Conservation (phyloP, 83 land plant genomes). For the Picea mariana region DNA sequence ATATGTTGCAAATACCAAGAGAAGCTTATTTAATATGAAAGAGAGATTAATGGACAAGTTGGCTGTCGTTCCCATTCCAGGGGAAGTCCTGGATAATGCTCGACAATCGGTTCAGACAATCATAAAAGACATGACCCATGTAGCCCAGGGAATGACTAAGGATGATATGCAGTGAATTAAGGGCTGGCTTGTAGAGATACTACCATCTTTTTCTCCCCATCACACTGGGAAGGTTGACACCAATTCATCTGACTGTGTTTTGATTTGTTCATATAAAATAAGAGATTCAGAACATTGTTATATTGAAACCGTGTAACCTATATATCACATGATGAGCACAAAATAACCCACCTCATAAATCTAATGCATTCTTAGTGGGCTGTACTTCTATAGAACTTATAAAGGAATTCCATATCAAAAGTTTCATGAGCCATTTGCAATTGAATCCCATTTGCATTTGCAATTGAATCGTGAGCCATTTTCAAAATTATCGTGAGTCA, state of each 20-base stretch:
- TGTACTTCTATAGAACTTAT: not conserved
- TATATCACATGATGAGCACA: not conserved
- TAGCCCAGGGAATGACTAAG: too few species aligned
- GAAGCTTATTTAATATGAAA: slow-evolving; percentile 21
- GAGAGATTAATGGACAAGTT: slow-evolving; percentile 18
- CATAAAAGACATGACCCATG: too few species aligned
- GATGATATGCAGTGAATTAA: too few species aligned
- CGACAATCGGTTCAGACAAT: too few species aligned
- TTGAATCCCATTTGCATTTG: too few species aligned
- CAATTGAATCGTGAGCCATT: too few species aligned
- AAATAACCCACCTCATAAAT: not conserved
- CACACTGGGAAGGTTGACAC: slow-evolving; percentile 24
- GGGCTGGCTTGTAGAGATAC: too few species aligned
- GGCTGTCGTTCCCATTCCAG: too few species aligned
- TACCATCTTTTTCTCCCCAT: slow-evolving; percentile 2
- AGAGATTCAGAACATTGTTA: not conserved
- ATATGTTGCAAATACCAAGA: slow-evolving; percentile 22
- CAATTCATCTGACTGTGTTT: not conserved
- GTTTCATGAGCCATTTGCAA: too few species aligned
- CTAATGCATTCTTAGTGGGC: not conserved
- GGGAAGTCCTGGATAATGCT: too few species aligned
- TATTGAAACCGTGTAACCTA: not conserved
- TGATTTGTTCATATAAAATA: not conserved
- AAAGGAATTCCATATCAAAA: not conserved
- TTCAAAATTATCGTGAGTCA: too few species aligned